Conservation (phyloP, 257 asterid genomes). For the Solanum chaucha region DNA sequence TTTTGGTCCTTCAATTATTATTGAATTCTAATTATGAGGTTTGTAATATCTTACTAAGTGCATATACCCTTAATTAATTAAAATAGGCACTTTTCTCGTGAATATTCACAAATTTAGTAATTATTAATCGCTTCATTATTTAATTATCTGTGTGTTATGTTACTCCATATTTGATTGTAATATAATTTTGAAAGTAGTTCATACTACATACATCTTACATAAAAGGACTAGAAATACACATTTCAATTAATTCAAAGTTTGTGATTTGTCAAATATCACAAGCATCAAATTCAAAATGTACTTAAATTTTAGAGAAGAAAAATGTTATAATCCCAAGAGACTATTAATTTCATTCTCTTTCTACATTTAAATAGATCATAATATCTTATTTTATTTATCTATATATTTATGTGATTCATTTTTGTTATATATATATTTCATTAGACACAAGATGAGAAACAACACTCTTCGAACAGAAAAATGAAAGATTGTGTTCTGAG, state of each 20-base stretch:
- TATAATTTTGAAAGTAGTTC: not conserved
- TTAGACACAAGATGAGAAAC: conserved; percentile 27
- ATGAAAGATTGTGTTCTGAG: conserved; percentile 35
- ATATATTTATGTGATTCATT: not conserved
- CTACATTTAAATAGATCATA: not conserved
- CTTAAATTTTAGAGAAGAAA: not conserved
- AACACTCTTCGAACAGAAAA: conserved; percentile 30
- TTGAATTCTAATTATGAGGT: too few relatives aligned
- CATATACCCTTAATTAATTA: not conserved
- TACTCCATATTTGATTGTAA: not conserved
- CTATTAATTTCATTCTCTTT: too few relatives aligned
- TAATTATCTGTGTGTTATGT: not conserved
- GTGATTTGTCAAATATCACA: not conserved
- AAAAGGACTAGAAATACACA: too few relatives aligned
- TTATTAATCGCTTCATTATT: not conserved
- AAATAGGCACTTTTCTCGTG: not conserved
- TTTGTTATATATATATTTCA: not conserved
- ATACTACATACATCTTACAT: not conserved
- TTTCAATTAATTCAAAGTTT: too few relatives aligned
- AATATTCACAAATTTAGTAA: not conserved
- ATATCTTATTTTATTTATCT: not conserved
- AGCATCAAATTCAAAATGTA: not conserved
- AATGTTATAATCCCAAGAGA: not conserved
- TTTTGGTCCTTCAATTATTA: not conserved
- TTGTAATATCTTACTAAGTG: not conserved